Conservation (phyloP, 225 moss, liverwort and hornwort species). For the Physcomitrium patens region DNA sequence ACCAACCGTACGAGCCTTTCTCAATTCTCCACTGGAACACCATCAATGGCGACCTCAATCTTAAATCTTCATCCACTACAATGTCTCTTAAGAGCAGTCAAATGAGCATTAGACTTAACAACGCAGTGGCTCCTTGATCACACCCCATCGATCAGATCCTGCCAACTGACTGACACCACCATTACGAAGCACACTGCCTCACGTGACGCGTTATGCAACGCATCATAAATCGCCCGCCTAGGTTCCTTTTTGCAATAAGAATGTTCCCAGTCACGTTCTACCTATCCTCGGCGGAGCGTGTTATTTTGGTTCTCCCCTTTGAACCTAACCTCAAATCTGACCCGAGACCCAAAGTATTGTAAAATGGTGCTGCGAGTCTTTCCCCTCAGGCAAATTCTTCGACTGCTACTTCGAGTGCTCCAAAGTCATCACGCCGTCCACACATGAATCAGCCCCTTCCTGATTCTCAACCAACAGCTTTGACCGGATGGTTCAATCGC, state of each 20-base stretch:
- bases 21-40: not conserved
- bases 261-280: no score
- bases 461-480: no score
- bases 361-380: conserved; percentile 16
- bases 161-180: not conserved
- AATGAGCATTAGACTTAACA: not conserved
- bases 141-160: not conserved
- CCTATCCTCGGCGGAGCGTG: no score
- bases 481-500: no score
- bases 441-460: not conserved
- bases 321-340: conserved; percentile 22
- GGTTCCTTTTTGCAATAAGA: no score
- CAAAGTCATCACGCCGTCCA: conserved; percentile 6
- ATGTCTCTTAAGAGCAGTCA: not conserved
- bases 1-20: conserved; percentile 38
- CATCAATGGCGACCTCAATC: conserved; percentile 8
- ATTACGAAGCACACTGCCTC: no score
- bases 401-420: not conserved
- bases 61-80: conserved; percentile 9
- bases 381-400: conserved; percentile 34
- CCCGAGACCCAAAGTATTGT: not conserved
- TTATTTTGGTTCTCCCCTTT: not conserved
- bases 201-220: no score
- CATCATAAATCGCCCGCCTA: no score
- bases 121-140: not conserved